These are phyloP conservation scores for Pythium chondricola DNA, from an alignment of 352 stramenopile species.

Conservation along the genomic window DNA sequence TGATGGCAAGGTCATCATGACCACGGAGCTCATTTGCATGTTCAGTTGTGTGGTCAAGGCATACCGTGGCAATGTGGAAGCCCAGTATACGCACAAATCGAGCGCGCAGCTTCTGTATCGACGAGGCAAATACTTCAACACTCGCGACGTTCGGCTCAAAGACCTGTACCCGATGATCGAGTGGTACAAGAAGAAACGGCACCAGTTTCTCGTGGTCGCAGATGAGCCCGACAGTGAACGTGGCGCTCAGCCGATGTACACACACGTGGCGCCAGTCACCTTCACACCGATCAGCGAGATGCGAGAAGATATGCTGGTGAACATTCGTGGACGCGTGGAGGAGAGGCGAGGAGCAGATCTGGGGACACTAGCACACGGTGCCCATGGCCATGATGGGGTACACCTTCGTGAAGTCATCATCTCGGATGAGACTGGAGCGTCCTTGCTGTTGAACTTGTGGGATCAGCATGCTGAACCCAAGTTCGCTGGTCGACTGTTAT, in stretches of 20 bases:
- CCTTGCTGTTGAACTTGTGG: conserved; percentile 55
- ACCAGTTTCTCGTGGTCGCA: conserved; percentile 23
- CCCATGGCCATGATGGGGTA: conserved; percentile 14
- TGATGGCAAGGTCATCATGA: not conserved
- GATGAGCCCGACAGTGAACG: not conserved
- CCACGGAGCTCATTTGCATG: not conserved
- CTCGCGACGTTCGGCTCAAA: conserved; percentile 36
- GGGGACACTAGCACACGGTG: not conserved
- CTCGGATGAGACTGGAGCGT: conserved; percentile 25
- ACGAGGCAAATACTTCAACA: conserved; percentile 50
- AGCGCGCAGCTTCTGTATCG: conserved; percentile 54
- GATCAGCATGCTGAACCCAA: conserved; percentile 52
- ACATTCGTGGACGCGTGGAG: conserved; percentile 14
- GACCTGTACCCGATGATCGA: conserved; percentile 62
- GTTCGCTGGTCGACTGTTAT: conserved; percentile 32
- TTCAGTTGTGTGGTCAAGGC: conserved; percentile 32
- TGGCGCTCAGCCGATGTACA: not conserved
- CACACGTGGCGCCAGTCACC: not conserved
- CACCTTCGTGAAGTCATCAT: conserved; percentile 46
- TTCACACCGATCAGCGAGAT: conserved; percentile 35
- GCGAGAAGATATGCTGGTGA: conserved; percentile 51
- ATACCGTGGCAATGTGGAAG: conserved; percentile 43
- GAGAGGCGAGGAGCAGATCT: not conserved
- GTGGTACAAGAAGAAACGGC: conserved; percentile 54
- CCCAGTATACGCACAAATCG: conserved; percentile 39